phyloP scores from a whole-genome alignment of 306 rosid genomes.

The Cercis canadensis region DNA sequence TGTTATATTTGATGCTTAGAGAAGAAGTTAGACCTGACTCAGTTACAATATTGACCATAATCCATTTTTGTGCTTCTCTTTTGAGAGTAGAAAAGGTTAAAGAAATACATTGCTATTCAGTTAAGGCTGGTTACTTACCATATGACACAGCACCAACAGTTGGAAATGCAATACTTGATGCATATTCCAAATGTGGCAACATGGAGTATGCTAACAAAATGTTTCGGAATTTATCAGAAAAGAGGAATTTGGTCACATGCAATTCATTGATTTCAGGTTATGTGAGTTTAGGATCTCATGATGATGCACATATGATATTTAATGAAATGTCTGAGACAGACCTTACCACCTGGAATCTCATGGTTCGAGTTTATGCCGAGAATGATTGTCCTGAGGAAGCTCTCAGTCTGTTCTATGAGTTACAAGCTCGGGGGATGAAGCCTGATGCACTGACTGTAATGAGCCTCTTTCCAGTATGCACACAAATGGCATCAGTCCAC shows the following conservation, averaged over 20 bases:
- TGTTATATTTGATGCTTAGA: conserved; percentile 60
- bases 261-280: conserved; percentile 79
- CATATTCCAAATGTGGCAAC: conserved; percentile 82
- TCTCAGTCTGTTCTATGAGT: conserved; percentile 50
- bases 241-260: conserved; percentile 66
- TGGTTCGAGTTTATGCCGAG: conserved; percentile 83
- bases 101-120: conserved; percentile 72
- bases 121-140: conserved; percentile 65
- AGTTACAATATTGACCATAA: conserved; percentile 64
- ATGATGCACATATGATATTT: conserved; percentile 63
- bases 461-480: conserved; percentile 79
- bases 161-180: conserved; percentile 85
- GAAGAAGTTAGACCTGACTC: conserved; percentile 66
- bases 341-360: conserved; percentile 64
- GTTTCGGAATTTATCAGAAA: conserved; percentile 61
- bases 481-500: conserved; percentile 72
- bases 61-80: conserved; percentile 60
- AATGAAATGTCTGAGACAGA: conserved; percentile 68
- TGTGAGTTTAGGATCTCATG: conserved; percentile 62
- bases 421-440: conserved; percentile 76
- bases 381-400: conserved; percentile 79
- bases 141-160: conserved; percentile 54
- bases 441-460: conserved; percentile 79
- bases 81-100: conserved; percentile 63
- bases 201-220: conserved; percentile 62